phyloP scores from a whole-genome alignment of 1,139 yeast genomes.

The Geotrichum phurueaensis region DNA sequence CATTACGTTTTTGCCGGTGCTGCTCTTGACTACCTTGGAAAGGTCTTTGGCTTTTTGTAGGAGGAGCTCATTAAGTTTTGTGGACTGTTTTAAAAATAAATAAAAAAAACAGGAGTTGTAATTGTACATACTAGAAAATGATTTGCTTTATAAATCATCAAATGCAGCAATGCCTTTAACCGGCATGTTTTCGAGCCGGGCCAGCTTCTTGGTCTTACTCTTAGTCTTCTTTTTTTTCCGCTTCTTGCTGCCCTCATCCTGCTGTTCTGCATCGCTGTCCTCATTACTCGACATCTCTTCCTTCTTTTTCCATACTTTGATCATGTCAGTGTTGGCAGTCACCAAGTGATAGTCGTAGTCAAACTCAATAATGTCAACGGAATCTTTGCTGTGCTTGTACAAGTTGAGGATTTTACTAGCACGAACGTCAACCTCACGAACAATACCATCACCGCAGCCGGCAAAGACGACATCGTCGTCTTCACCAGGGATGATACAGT shows the following conservation, averaged over 20 bases:
- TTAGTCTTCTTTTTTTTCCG: conserved; percentile 36
- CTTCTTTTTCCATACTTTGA: conserved; percentile 59
- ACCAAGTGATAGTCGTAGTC: conserved; percentile 74
- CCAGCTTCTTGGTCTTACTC: conserved; percentile 33
- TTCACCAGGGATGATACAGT: conserved; percentile 69
- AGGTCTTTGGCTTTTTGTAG: conserved; percentile 3
- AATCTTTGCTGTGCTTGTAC: conserved; percentile 55
- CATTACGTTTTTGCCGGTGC: conserved; percentile 72
- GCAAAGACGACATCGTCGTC: conserved; percentile 73
- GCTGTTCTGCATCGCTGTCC: conserved; percentile 28
- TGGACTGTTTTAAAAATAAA: neutral
- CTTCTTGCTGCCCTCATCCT: conserved; percentile 25
- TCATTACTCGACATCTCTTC: conserved; percentile 21
- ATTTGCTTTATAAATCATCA: conserved; percentile 12
- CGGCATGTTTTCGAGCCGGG: conserved; percentile 9
- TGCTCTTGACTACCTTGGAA: conserved; percentile 53
- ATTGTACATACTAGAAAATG: neutral
- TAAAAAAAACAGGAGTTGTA: neutral
- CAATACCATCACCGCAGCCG: conserved; percentile 78
- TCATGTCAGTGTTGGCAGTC: conserved; percentile 74
- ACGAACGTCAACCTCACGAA: conserved; percentile 61
- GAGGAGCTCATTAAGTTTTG: neutral
- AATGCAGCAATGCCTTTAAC: conserved; percentile 16
- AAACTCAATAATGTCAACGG: conserved; percentile 73
- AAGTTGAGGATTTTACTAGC: conserved; percentile 60